phyloP scores from a whole-genome alignment of 2,329 filamentous ascomycete genomes.

The Colletotrichum tanaceti region DNA sequence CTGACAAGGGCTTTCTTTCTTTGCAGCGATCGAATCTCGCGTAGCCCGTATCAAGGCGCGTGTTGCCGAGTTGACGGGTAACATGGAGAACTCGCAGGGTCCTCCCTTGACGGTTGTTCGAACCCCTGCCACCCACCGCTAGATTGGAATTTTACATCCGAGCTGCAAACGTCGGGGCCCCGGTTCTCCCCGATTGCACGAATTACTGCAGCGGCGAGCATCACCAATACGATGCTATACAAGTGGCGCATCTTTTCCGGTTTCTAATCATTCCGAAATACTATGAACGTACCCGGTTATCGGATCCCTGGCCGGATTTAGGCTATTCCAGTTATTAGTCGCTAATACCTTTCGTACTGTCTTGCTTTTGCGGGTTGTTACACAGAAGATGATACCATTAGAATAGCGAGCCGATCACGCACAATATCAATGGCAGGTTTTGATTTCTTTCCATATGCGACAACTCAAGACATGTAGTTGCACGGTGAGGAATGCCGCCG shows the following conservation, averaged over 20 bases:
- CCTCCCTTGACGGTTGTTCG: conserved; percentile 45
- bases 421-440: conserved; percentile 32
- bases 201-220: conserved; percentile 21
- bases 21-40: conserved; percentile 90
- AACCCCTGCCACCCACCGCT: conserved; percentile 34
- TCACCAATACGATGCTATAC: conserved; percentile 7
- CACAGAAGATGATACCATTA: conserved; percentile 43
- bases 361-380: conserved; percentile 39
- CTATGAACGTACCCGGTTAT: conserved; percentile 12
- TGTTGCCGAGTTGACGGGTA: conserved; percentile 91
- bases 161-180: not conserved
- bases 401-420: conserved; percentile 39
- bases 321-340: conserved; percentile 17
- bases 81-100: conserved; percentile 71
- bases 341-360: conserved; percentile 35
- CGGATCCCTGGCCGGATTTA: conserved; percentile 28
- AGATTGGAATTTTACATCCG: conserved; percentile 7
- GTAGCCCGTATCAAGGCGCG: conserved; percentile 98
- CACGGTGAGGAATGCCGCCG: not conserved
- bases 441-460: not conserved
- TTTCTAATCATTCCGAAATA: conserved; percentile 25
- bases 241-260: conserved; percentile 14
- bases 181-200: not conserved
- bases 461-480: not conserved
- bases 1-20: conserved; percentile 43